A percentile compares a stretch with the other conserved stretches of the same genome.
Conservation (phyloP, 306 rosid species). For the Ochetophila trinervis region DNA sequence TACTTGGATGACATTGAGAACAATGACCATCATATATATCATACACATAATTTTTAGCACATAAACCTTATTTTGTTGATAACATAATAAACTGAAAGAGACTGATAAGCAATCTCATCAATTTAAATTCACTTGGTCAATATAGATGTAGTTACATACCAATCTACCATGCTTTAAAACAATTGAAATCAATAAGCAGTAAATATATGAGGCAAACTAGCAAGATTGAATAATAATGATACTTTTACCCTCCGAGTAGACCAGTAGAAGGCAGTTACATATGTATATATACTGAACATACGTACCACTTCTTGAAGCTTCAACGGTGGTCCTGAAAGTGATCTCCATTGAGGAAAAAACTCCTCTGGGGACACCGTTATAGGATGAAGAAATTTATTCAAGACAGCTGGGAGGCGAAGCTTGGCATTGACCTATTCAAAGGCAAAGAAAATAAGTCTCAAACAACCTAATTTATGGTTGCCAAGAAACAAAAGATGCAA, state of each 20-base stretch:
- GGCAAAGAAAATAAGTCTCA: slow-evolving; percentile 17
- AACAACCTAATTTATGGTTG: slow-evolving; percentile 19
- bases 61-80: neutral
- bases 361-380: slow-evolving; percentile 79
- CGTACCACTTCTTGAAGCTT: slow-evolving; percentile 99
- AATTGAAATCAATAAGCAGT: neutral
- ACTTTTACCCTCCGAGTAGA: slow-evolving; percentile 6
- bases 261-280: slow-evolving; percentile 5
- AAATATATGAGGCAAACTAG: neutral
- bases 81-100: neutral
- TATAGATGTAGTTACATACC: neutral
- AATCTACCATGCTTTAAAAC: neutral
- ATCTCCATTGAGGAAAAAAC: slow-evolving; percentile 96
- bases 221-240: neutral
- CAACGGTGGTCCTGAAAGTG: slow-evolving; percentile 93
- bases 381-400: slow-evolving; percentile 91
- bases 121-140: neutral
- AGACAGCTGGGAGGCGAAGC: slow-evolving; percentile 91
- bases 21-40: neutral
- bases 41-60: neutral
- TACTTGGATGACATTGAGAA: neutral
- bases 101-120: neutral
- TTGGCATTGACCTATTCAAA: slow-evolving; percentile 66
- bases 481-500: slow-evolving; percentile 9
- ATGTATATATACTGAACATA: neutral